Evolutionary conservation across 2,329 filamentous ascomycete species (phyloP).

Genomic region (Aspergillus hiratsukae): DNA sequence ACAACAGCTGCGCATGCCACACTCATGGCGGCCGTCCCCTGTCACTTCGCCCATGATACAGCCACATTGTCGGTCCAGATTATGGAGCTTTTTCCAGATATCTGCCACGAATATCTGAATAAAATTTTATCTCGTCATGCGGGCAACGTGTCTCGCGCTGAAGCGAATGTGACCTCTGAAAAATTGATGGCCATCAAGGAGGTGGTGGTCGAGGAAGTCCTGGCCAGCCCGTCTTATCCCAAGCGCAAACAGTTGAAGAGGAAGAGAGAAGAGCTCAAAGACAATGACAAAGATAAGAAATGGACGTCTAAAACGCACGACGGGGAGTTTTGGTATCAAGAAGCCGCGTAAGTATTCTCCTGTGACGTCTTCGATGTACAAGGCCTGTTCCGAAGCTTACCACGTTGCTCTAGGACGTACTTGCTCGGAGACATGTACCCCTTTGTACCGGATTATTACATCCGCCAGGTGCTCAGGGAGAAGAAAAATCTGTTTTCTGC

Average conservation of each 20-base stretch:
- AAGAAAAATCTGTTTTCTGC: constrained; percentile 28
- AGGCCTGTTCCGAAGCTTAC: neutral
- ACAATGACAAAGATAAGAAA: constrained; percentile 18
- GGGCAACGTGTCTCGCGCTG: constrained; percentile 1
- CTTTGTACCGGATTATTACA: constrained; percentile 31
- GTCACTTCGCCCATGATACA: neutral
- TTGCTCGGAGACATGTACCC: neutral
- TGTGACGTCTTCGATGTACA: neutral
- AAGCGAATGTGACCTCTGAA: neutral
- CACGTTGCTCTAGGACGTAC: neutral
- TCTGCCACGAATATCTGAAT: constrained; percentile 40
- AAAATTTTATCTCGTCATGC: constrained; percentile 29
- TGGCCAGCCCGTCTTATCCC: constrained; percentile 41
- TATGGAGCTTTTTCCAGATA: constrained; percentile 45
- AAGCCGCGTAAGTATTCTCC: constrained; percentile 18
- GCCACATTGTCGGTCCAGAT: constrained; percentile 21
- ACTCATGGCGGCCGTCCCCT: neutral
- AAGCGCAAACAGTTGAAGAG: constrained; percentile 36
- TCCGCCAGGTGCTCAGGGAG: constrained; percentile 30
- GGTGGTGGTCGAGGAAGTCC: constrained; percentile 40
- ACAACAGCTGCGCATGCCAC: neutral
- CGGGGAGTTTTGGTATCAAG: constrained; percentile 17
- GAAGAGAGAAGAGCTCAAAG: constrained; percentile 29
- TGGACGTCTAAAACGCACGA: constrained; percentile 24
- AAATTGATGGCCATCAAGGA: constrained; percentile 11